Conservation (phyloP, 345 rosid genomes). For the Citrus cavaleriei region DNA sequence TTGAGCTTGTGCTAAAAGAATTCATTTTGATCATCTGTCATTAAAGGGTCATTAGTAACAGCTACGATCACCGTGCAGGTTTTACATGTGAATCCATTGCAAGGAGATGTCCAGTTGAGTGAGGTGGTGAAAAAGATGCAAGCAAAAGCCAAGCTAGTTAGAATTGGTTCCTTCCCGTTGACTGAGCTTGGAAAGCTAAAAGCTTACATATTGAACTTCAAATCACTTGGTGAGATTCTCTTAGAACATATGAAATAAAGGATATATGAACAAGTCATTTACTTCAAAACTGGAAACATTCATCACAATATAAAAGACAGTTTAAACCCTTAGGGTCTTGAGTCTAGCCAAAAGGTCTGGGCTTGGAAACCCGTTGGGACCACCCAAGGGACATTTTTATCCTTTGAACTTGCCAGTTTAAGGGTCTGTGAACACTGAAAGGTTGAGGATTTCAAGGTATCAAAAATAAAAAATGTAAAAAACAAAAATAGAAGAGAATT, state of each 20-base stretch:
- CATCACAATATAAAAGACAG: neutral
- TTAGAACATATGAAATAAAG: neutral
- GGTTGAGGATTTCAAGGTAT: neutral
- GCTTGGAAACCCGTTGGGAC: neutral
- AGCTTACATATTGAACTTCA: slow-evolving; percentile 53
- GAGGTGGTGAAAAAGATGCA: slow-evolving; percentile 57
- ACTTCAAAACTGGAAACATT: neutral
- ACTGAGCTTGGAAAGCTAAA: slow-evolving; percentile 66
- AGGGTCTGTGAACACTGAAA: neutral
- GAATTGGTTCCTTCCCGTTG: slow-evolving; percentile 48
- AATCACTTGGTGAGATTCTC: slow-evolving; percentile 52
- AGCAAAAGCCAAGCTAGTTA: slow-evolving; percentile 70
- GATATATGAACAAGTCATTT: neutral
- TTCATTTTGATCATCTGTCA: slow-evolving; percentile 7
- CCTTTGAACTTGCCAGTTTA: neutral
- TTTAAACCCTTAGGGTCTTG: neutral
- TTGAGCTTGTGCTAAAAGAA: neutral
- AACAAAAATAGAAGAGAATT: neutral
- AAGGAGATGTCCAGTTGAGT: slow-evolving; percentile 23
- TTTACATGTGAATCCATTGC: slow-evolving; percentile 40
- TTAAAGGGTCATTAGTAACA: neutral
- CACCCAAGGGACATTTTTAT: neutral
- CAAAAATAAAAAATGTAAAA: too few species aligned
- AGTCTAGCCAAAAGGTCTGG: neutral
- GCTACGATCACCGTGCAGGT: slow-evolving; percentile 32